Conservation (phyloP, 2,329 filamentous ascomycete species). For the Pseudocercospora fuligena region DNA sequence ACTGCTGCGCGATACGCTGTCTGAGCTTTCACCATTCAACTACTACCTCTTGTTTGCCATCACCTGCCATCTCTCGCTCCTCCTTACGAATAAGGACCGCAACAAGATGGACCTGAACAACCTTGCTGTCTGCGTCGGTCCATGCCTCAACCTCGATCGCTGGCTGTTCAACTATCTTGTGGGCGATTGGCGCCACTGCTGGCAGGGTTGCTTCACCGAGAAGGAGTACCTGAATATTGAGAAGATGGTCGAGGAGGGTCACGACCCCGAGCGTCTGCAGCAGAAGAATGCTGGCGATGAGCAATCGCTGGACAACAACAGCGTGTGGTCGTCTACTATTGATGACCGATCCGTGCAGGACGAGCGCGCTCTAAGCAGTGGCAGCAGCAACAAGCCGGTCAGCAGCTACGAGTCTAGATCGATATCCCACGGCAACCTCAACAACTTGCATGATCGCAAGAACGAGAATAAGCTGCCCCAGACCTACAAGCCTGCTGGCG, state of each 20-base stretch:
- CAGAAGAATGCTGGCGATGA: slow-evolving; percentile 23
- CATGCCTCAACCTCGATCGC: slow-evolving; percentile 93
- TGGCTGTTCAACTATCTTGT: slow-evolving; percentile 96
- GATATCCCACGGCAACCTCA: slow-evolving; percentile 20
- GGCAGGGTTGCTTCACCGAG: slow-evolving; percentile 94
- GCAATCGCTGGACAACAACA: slow-evolving; percentile 25
- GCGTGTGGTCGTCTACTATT: slow-evolving; percentile 23
- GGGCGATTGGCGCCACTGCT: slow-evolving; percentile 93
- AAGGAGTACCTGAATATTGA: slow-evolving; percentile 52
- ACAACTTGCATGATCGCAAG: slow-evolving; percentile 22
- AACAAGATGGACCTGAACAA: slow-evolving; percentile 99
- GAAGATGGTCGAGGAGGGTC: slow-evolving; percentile 32
- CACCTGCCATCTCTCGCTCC: slow-evolving; percentile 89
- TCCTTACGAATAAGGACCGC: slow-evolving; percentile 88
- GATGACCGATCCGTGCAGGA: slow-evolving; percentile 25
- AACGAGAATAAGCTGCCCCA: slow-evolving; percentile 29
- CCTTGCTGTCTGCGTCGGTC: slow-evolving; percentile 94
- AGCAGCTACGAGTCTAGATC: slow-evolving; percentile 22
- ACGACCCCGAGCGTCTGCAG: slow-evolving; percentile 22
- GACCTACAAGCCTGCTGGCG: slow-evolving; percentile 33
- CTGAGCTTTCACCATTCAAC: slow-evolving; percentile 92
- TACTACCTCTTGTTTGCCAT: slow-evolving; percentile 98
- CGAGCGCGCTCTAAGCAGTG: slow-evolving; percentile 30
- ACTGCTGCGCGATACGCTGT: slow-evolving; percentile 86
- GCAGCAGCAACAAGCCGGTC: slow-evolving; percentile 23